phyloP scores from a whole-genome alignment of 345 rosid species.

The Erysimum cheiranthoides region DNA sequence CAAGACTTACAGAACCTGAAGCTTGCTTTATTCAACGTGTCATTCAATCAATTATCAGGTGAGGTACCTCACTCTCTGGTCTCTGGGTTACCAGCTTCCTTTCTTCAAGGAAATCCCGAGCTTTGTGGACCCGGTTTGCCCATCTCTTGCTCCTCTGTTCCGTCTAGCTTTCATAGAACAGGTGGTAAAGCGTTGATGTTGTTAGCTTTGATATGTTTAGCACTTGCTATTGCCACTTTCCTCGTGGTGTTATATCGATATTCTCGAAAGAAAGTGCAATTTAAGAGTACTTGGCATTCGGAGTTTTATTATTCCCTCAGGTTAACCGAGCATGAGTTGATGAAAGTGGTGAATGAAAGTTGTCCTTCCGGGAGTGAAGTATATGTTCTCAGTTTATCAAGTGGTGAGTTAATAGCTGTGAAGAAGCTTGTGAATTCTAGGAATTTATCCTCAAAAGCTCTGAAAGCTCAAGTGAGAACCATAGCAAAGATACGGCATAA shows the following conservation, averaged over 20 bases:
- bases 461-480: slow-evolving; percentile 84
- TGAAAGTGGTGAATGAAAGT: slow-evolving; percentile 70
- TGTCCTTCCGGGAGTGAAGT: slow-evolving; percentile 63
- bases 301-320: slow-evolving; percentile 85
- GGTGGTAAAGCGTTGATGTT: slow-evolving; percentile 54
- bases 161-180: slow-evolving; percentile 47
- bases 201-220: slow-evolving; percentile 65
- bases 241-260: slow-evolving; percentile 57
- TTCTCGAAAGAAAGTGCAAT: slow-evolving; percentile 57
- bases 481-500: slow-evolving; percentile 84
- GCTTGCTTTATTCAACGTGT: slow-evolving; percentile 92
- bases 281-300: slow-evolving; percentile 65
- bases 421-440: slow-evolving; percentile 75
- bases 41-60: slow-evolving; percentile 79
- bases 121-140: slow-evolving; percentile 91
- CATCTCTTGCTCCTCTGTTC: slow-evolving; percentile 57
- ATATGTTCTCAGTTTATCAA: slow-evolving; percentile 64
- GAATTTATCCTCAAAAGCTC: slow-evolving; percentile 62
- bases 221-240: slow-evolving; percentile 61
- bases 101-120: slow-evolving; percentile 79
- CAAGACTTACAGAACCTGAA: slow-evolving; percentile 75
- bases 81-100: slow-evolving; percentile 92
- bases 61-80: slow-evolving; percentile 70
- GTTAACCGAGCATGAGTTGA: slow-evolving; percentile 74
- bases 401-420: slow-evolving; percentile 79